Evolutionary conservation across 1,139 yeast species (phyloP).

Genomic region (Magnusiomyces sp.): DNA sequence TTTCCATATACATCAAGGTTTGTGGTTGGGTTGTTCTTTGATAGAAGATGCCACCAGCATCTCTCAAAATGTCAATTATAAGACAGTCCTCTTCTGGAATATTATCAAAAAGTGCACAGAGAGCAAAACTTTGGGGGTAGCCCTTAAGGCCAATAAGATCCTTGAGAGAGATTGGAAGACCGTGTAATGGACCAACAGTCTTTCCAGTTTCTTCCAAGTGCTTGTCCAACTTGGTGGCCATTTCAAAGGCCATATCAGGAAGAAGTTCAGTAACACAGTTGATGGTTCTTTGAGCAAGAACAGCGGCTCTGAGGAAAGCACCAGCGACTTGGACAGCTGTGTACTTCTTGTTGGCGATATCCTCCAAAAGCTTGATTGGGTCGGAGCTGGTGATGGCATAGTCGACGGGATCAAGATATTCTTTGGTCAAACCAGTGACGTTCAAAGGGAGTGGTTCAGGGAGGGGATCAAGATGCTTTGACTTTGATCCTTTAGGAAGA

Average conservation of each 20-base stretch:
- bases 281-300: slow-evolving; percentile 49
- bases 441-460: slow-evolving; percentile 25
- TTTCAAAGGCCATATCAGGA: slow-evolving; percentile 26
- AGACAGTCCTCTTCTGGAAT: slow-evolving; percentile 41
- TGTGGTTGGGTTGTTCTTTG: slow-evolving; percentile 51
- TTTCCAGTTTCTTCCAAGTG: slow-evolving; percentile 32
- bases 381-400: slow-evolving; percentile 25
- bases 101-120: slow-evolving; percentile 30
- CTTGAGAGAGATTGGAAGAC: slow-evolving; percentile 44
- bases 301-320: slow-evolving; percentile 52
- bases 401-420: slow-evolving; percentile 23
- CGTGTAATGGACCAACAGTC: slow-evolving; percentile 45
- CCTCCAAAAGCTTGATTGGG: slow-evolving; percentile 30
- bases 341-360: slow-evolving; percentile 37
- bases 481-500: slow-evolving; percentile 18
- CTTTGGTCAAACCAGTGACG: slow-evolving; percentile 23
- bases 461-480: slow-evolving; percentile 20
- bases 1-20: slow-evolving; percentile 48
- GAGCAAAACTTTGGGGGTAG: slow-evolving; percentile 37
- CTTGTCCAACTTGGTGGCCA: slow-evolving; percentile 42
- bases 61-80: slow-evolving; percentile 44
- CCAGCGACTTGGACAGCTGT: slow-evolving; percentile 39
- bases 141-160: slow-evolving; percentile 34
- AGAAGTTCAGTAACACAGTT: slow-evolving; percentile 30
- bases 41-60: slow-evolving; percentile 59